Evolutionary conservation across 2,329 filamentous ascomycete genomes (phyloP).

Genomic region (Nothopassalora personata): DNA sequence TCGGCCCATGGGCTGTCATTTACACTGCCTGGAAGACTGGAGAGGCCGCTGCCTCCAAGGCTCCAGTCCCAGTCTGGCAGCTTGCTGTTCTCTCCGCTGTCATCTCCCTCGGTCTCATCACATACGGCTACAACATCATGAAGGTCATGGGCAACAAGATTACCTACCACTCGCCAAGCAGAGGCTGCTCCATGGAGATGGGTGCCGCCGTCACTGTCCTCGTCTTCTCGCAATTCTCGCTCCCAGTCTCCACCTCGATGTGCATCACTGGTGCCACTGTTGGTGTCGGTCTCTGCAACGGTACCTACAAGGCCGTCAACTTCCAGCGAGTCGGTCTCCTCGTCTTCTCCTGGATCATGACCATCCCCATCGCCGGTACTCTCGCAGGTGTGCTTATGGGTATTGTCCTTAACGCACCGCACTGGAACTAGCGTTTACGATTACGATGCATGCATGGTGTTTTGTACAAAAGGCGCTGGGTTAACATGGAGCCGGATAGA

Average conservation of each 20-base stretch:
- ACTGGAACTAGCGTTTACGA: slow-evolving; percentile 19
- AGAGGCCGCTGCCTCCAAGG: slow-evolving; percentile 50
- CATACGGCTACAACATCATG: slow-evolving; percentile 63
- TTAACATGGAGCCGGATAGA: background rate
- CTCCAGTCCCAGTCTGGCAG: slow-evolving; percentile 68
- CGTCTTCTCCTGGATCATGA: slow-evolving; percentile 57
- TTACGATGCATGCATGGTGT: background rate
- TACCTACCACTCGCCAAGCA: slow-evolving; percentile 54
- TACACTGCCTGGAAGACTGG: slow-evolving; percentile 56
- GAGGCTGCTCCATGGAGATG: slow-evolving; percentile 54
- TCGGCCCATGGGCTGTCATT: slow-evolving; percentile 59
- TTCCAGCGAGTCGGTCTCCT: slow-evolving; percentile 59
- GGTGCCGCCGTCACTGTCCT: slow-evolving; percentile 59
- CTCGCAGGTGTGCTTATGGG: slow-evolving; percentile 58
- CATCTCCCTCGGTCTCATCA: slow-evolving; percentile 55
- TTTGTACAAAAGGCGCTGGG: background rate
- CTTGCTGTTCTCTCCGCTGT: slow-evolving; percentile 59
- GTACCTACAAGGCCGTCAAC: slow-evolving; percentile 55
- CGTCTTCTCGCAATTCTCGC: slow-evolving; percentile 56
- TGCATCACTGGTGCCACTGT: slow-evolving; percentile 60
- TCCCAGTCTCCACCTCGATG: slow-evolving; percentile 61
- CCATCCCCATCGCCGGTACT: slow-evolving; percentile 53
- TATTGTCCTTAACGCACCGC: slow-evolving; percentile 58
- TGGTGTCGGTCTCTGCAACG: slow-evolving; percentile 58
- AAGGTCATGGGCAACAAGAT: slow-evolving; percentile 55